These are phyloP conservation scores for Mucuna pruriens DNA, from an alignment of 306 rosid species.

Conservation along the genomic window DNA sequence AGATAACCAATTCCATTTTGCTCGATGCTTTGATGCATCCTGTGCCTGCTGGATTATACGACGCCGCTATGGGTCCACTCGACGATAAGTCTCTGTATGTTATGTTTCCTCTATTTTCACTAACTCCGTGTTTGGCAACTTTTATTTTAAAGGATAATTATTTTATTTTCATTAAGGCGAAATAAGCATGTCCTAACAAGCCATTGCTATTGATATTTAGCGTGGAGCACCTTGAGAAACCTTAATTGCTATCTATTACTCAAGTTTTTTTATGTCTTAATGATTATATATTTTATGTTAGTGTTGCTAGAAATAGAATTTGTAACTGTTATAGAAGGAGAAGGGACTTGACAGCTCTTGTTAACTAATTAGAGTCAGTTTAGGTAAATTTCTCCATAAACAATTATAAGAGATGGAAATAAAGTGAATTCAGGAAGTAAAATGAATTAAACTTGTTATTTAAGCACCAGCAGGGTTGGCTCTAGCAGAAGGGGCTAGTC, in stretches of 20 bases:
- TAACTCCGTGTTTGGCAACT: neutral
- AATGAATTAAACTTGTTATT: too few species aligned
- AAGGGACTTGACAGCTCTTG: too few species aligned
- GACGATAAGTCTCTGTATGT: slow-evolving; percentile 59
- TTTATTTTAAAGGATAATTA: neutral
- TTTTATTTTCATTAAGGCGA: neutral
- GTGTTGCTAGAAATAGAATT: neutral
- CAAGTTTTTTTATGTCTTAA: too few species aligned
- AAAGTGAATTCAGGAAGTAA: too few species aligned
- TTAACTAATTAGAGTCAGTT: too few species aligned
- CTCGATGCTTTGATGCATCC: slow-evolving; percentile 51
- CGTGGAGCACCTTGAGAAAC: neutral
- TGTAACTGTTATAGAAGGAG: too few species aligned
- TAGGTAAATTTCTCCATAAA: too few species aligned
- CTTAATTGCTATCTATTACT: too few species aligned
- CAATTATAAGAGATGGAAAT: too few species aligned
- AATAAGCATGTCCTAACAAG: neutral
- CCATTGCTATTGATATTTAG: neutral
- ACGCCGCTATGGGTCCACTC: slow-evolving; percentile 77
- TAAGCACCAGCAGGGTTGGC: too few species aligned
- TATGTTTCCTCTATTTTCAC: neutral
- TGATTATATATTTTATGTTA: neutral
- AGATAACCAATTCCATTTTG: slow-evolving; percentile 52
- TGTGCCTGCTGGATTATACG: slow-evolving; percentile 72
- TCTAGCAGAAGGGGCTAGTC: too few species aligned